A percentile compares a stretch with the other conserved stretches of the same genome.
Evolutionary conservation across 257 asterid species (phyloP).

Genomic region (Datura wrightii): DNA sequence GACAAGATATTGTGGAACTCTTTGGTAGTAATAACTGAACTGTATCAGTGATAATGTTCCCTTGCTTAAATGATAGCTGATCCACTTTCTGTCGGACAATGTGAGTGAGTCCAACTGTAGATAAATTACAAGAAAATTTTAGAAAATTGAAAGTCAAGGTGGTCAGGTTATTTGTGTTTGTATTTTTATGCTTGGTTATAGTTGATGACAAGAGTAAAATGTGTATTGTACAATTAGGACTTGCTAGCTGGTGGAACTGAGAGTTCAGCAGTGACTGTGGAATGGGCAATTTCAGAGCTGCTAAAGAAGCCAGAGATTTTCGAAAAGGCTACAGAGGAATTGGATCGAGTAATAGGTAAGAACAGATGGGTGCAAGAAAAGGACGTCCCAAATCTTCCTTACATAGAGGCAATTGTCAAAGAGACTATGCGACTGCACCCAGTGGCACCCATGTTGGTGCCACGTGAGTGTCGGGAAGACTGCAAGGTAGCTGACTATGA

Average conservation of each 20-base stretch:
- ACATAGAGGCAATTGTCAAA: slow-evolving; percentile 44
- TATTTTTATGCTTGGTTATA: not conserved
- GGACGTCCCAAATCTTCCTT: slow-evolving; percentile 47
- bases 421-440: slow-evolving; percentile 61
- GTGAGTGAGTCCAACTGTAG: not conserved
- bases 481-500: slow-evolving; percentile 60
- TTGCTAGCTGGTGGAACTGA: slow-evolving; percentile 88
- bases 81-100: not conserved
- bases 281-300: slow-evolving; percentile 91
- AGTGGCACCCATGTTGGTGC: slow-evolving; percentile 70
- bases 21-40: not conserved
- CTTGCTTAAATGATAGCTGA: not conserved
- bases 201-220: not conserved
- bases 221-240: slow-evolving; percentile 47
- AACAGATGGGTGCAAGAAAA: slow-evolving; percentile 56
- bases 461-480: slow-evolving; percentile 61
- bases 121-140: not conserved
- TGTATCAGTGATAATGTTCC: not conserved
- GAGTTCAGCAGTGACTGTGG: slow-evolving; percentile 83
- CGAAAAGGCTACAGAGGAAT: slow-evolving; percentile 66
- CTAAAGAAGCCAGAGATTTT: slow-evolving; percentile 66
- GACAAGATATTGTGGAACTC: not conserved
- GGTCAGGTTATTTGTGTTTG: not conserved
- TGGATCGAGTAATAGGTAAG: slow-evolving; percentile 67
- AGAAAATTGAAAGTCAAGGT: not conserved